Percentiles rank a stretch among this genome's conserved stretches.
These are phyloP conservation scores for Nematocida sp. DNA, from an alignment of 371 early-diverging fungal species.

Conservation along the genomic window DNA sequence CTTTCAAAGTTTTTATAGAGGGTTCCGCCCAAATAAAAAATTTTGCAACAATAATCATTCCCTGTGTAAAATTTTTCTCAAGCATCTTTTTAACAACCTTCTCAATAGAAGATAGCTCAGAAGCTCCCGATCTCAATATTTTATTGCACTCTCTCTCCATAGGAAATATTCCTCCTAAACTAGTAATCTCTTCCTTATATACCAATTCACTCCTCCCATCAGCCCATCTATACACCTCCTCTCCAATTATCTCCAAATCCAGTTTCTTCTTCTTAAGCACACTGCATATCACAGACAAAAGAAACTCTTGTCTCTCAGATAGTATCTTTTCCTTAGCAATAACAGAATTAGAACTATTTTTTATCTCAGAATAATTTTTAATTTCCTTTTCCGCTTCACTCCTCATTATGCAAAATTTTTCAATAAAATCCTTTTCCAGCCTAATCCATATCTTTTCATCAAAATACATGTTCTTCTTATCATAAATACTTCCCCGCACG, in stretches of 20 bases:
- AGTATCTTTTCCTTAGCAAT: constrained; percentile 6
- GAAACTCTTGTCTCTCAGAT: constrained; percentile 43
- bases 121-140: neutral
- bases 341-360: neutral
- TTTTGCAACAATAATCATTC: constrained; percentile 15
- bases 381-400: neutral
- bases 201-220: neutral
- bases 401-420: constrained; percentile 29
- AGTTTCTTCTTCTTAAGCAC: constrained; percentile 12
- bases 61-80: neutral
- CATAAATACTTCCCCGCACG: constrained; percentile 23
- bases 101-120: constrained; percentile 2
- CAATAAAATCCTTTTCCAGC: constrained; percentile 31
- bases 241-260: neutral
- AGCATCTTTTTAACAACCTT: neutral
- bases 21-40: constrained; percentile 22
- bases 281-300: constrained; percentile 36
- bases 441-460: constrained; percentile 5
- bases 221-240: neutral
- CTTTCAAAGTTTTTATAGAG: neutral
- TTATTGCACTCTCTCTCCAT: constrained; percentile 2
- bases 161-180: constrained; percentile 34
- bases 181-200: constrained; percentile 6
- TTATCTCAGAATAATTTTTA: neutral
- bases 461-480: neutral